phyloP scores from a whole-genome alignment of 2,329 filamentous ascomycete genomes.

The Apiospora malaysiana region DNA sequence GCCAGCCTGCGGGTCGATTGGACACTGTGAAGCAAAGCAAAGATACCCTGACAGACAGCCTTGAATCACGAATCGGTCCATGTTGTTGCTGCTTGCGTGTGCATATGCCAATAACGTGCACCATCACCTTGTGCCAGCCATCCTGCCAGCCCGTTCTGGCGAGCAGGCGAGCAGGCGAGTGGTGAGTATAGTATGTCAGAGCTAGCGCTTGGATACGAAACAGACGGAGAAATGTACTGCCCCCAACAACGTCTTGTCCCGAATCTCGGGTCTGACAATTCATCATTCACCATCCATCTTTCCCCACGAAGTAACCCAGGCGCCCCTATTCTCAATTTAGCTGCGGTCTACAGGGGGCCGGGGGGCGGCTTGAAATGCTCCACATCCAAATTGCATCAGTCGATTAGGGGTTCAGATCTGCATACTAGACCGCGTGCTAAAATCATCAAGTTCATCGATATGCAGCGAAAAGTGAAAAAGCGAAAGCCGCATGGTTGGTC shows the following conservation, averaged over 20 bases:
- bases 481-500: constrained; percentile 9
- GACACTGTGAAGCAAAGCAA: constrained; percentile 6
- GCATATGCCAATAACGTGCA: constrained; percentile 2
- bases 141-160: constrained; percentile 7
- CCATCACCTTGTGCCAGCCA: background rate
- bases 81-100: background rate
- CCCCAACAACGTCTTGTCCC: constrained; percentile 16
- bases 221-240: constrained; percentile 8
- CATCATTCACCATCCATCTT: constrained; percentile 8
- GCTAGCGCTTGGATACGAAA: constrained; percentile 15
- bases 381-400: constrained; percentile 17
- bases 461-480: constrained; percentile 6
- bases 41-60: background rate
- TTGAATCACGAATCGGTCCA: constrained; percentile 1
- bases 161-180: background rate
- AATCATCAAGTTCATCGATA: background rate
- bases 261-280: constrained; percentile 18
- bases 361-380: background rate
- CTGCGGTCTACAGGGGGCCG: background rate
- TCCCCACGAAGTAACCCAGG: constrained; percentile 17
- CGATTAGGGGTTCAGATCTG: constrained; percentile 18
- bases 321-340: constrained; percentile 16
- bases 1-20: background rate
- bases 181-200: background rate
- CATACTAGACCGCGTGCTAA: constrained; percentile 2